These are phyloP conservation scores for Candida vartiovaarae DNA, from an alignment of 805 yeast genomes.

Conservation along the genomic window DNA sequence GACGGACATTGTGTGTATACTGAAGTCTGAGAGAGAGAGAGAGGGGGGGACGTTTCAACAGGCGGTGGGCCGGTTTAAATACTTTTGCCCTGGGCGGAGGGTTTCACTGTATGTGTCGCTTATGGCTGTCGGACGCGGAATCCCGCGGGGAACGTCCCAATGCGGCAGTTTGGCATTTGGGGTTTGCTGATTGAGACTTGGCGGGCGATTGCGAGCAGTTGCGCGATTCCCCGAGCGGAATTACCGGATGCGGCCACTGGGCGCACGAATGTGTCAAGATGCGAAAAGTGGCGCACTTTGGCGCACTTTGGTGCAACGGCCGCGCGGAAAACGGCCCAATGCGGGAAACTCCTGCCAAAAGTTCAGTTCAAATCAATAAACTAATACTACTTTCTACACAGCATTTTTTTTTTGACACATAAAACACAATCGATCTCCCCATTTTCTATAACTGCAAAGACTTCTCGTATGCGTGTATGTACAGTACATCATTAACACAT, in stretches of 20 bases:
- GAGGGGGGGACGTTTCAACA: not conserved
- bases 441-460: too few species aligned
- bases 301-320: not conserved
- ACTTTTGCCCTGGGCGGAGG: not conserved
- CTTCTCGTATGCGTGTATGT: too few species aligned
- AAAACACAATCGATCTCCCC: too few species aligned
- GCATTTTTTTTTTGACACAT: too few species aligned
- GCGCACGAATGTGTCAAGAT: too few species aligned
- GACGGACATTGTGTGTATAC: constrained; percentile 28
- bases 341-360: not conserved
- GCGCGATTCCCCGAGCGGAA: not conserved
- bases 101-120: not conserved
- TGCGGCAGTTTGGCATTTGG: not conserved
- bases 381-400: too few species aligned
- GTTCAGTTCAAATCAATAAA: too few species aligned
- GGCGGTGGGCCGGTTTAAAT: not conserved
- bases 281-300: not conserved
- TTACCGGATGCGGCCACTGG: too few species aligned
- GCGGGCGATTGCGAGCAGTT: not conserved
- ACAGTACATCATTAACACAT: not conserved
- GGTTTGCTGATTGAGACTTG: not conserved
- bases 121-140: too few species aligned
- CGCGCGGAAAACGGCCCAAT: not conserved
- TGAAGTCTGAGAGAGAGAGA: not conserved
- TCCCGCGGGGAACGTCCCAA: not conserved